Evolutionary conservation across 768 basidiomycete species (phyloP).

Genomic region (Boletus huronensis): DNA sequence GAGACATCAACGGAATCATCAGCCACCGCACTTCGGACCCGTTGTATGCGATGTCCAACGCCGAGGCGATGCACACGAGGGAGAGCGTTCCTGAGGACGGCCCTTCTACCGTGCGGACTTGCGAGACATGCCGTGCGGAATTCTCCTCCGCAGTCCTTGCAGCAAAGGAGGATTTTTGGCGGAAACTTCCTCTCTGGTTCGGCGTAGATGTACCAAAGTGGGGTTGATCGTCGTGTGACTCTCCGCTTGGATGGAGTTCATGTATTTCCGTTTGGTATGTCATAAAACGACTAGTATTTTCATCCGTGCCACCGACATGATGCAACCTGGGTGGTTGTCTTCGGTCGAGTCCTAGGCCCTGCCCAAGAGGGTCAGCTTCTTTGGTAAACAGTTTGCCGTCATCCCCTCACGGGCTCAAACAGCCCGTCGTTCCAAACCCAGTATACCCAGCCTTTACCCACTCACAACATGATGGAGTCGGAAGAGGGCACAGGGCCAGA

Average conservation of each 20-base stretch:
- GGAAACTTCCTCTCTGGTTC: constrained; percentile 62
- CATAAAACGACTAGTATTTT: not conserved
- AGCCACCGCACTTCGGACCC: constrained; percentile 67
- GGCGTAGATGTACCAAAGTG: constrained; percentile 45
- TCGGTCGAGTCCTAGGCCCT: too few relatives aligned
- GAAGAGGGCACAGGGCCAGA: not conserved
- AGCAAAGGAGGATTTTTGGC: constrained; percentile 64
- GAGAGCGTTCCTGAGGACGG: constrained; percentile 43
- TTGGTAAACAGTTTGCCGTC: not conserved
- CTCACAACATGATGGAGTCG: not conserved
- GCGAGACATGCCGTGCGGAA: constrained; percentile 61
- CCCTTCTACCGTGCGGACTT: constrained; percentile 49
- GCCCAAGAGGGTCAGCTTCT: not conserved
- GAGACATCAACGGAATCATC: constrained; percentile 67
- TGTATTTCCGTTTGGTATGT: constrained; percentile 14
- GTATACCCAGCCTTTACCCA: not conserved
- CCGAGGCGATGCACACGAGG: constrained; percentile 61
- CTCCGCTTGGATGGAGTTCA: not conserved
- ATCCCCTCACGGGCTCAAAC: not conserved
- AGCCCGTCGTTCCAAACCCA: not conserved
- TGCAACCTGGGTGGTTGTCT: not conserved
- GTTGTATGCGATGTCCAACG: constrained; percentile 64
- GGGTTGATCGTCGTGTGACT: constrained; percentile 23
- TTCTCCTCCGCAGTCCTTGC: constrained; percentile 58
- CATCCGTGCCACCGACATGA: not conserved